Evolutionary conservation across 495 filamentous ascomycete genomes (phyloP), one percentile per base, ranked within the genome.

Genomic region (Hypoxylon intermedium): DNA sequence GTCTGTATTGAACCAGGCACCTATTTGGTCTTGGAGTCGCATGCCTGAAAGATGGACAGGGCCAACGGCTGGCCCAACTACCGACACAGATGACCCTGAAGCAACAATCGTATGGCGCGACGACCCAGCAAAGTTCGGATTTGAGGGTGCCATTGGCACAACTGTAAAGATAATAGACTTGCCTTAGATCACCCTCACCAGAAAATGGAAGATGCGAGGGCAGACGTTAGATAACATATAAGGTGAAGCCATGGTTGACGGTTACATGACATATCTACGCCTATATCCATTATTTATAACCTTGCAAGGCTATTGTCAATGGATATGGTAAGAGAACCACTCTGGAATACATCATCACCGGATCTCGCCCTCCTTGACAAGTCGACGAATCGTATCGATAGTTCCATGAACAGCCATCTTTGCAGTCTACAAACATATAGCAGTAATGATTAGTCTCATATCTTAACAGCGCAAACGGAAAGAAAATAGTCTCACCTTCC

Each of bases 331-430:
- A 11, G 30, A 12, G n/a, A 11, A 33, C n/a, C 3, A 33, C 9
- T 11, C 16, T 9, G 1, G 6, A 11, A 20, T 12, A 19, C 3
- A 12, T n/a, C 26, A 38, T 58, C 12, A 67, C 45, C 56, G 34
- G 28, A 75, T 63, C 53, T 71, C 66, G 9, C 71, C 70, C 42
- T 73, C 70, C 1, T 15, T 38, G 1, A 72, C 74, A 24, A 78
- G 42, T 30, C 60, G 60, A 33, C 75, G 61, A 20, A 37, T 15
- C 2, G 34, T 37, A 13, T 37, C 68, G 23, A 78, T 75, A 46
- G 63, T 74, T 6, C 60, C 56, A 47, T 77, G 74, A 1, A 78
- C 76, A 7, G 76, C 74, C 54, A 66, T 60, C 44, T 69, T 76
- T 19, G 76, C 74, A 9, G 65, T 72, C 76, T 78, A 26, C 20